Evolutionary conservation across 1,284 basidiomycete genomes (phyloP).

Genomic region (Heimioporus retisporus): DNA sequence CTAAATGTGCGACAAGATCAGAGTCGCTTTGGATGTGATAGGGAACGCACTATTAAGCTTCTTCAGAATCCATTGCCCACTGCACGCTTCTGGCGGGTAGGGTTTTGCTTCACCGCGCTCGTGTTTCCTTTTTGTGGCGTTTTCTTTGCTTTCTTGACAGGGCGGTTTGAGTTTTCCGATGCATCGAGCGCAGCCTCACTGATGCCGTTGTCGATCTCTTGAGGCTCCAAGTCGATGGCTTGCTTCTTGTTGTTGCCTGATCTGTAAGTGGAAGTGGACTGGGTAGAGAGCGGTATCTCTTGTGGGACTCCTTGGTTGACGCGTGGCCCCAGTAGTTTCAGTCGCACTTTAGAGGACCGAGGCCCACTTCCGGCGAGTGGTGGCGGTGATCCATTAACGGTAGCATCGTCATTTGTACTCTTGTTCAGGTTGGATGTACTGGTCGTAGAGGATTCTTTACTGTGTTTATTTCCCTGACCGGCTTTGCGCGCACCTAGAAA

Average conservation of each 20-base stretch:
- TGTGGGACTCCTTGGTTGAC: neutral
- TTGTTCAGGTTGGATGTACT: too few species aligned
- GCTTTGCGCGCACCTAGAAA: neutral
- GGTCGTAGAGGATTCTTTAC: too few species aligned
- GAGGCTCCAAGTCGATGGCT: neutral
- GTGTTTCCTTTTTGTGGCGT: neutral
- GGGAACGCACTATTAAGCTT: neutral
- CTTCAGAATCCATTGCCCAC: neutral
- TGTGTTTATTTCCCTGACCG: neutral
- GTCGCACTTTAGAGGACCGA: neutral
- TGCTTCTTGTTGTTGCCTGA: neutral
- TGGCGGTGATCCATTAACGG: too few species aligned
- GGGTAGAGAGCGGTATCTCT: too few species aligned
- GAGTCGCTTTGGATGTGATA: neutral
- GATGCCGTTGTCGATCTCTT: neutral
- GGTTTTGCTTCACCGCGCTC: conserved; percentile 3
- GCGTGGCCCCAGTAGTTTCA: neutral
- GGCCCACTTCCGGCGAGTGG: neutral
- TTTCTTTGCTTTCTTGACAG: neutral
- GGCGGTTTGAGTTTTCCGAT: neutral
- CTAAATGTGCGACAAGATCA: neutral
- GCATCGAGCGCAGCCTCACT: neutral
- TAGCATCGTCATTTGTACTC: too few species aligned
- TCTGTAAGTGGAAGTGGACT: neutral
- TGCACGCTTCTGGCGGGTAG: conserved; percentile 1